These are phyloP conservation scores for Alternaria angustiovoidea DNA, from an alignment of 2,329 filamentous ascomycete genomes.

Conservation along the genomic window DNA sequence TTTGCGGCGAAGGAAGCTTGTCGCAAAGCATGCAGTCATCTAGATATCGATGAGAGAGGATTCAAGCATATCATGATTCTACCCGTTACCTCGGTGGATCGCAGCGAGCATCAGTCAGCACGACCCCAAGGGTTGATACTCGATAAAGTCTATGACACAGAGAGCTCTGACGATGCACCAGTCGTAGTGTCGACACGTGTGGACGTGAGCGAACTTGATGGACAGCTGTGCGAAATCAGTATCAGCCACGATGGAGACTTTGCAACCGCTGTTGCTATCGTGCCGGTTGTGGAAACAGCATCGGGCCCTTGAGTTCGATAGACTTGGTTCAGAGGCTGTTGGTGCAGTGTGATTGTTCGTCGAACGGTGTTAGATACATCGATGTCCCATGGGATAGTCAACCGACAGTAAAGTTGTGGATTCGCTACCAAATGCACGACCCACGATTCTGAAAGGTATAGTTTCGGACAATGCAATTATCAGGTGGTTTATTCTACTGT, in stretches of 20 bases:
- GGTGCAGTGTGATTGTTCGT: background rate
- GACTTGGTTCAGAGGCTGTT: background rate
- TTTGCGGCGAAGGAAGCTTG: conserved; percentile 62
- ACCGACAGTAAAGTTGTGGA: background rate
- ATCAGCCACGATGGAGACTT: conserved; percentile 91
- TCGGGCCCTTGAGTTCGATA: background rate
- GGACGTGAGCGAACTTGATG: conserved; percentile 31
- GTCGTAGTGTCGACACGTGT: background rate
- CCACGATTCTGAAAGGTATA: background rate
- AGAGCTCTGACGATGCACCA: conserved; percentile 6
- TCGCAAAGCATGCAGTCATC: conserved; percentile 54
- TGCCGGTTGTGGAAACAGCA: conserved; percentile 37
- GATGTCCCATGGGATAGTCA: background rate
- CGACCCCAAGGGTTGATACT: conserved; percentile 41
- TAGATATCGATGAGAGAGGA: conserved; percentile 29
- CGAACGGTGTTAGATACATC: background rate
- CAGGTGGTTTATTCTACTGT: background rate
- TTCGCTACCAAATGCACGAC: background rate
- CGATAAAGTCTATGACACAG: conserved; percentile 10
- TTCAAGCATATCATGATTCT: conserved; percentile 53
- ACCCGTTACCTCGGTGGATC: conserved; percentile 19
- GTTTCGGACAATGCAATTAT: background rate
- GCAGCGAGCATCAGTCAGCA: conserved; percentile 20
- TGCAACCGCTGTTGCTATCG: conserved; percentile 74
- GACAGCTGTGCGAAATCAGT: conserved; percentile 71